Percentiles rank a stretch among this genome's conserved stretches.
Evolutionary conservation across 2,329 filamentous ascomycete genomes (phyloP).

Genomic region (Aschersonia sp.): DNA sequence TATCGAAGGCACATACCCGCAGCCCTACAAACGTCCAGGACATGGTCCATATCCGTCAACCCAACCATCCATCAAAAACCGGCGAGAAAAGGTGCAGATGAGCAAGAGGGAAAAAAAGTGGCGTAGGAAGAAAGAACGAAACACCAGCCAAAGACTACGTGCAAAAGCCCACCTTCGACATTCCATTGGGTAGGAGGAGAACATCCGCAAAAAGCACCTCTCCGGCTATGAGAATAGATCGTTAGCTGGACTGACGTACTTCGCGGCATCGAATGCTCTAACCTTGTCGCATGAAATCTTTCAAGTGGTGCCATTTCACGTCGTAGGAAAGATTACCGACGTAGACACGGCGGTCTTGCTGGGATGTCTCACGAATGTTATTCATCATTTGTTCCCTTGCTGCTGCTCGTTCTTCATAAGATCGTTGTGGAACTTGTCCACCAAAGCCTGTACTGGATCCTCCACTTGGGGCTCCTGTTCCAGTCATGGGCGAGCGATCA

Average conservation of each 20-base stretch:
- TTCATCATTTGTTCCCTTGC: conserved; percentile 95
- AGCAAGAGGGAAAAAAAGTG: conserved; percentile 41
- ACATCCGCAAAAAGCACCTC: conserved; percentile 99
- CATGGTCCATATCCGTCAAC: conserved; percentile 96
- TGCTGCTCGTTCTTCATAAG: conserved; percentile 67
- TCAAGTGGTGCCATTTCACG: conserved; percentile 99
- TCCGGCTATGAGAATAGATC: conserved; percentile 52
- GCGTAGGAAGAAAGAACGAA: conserved; percentile 38
- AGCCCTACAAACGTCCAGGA: conserved; percentile 94
- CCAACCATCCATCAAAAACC: conserved; percentile 74
- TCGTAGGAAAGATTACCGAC: conserved; percentile 98
- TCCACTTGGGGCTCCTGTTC: conserved; percentile 52
- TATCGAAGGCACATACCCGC: conserved; percentile 60
- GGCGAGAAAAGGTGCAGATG: conserved; percentile 37
- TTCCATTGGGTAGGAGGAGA: conserved; percentile 98
- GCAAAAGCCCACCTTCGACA: conserved; percentile 99
- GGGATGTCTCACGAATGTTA: conserved; percentile 82
- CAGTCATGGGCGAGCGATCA: conserved; percentile 78
- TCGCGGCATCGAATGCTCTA: conserved; percentile 22
- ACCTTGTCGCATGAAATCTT: conserved; percentile 99
- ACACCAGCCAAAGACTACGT: conserved; percentile 71
- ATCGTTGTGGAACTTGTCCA: conserved; percentile 48
- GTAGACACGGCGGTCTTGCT: conserved; percentile 98
- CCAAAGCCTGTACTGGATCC: conserved; percentile 55
- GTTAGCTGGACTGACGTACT: conserved; percentile 20